These are phyloP conservation scores for Pittosporum tobira DNA, from an alignment of 129 eudicot species.

Conservation along the genomic window DNA sequence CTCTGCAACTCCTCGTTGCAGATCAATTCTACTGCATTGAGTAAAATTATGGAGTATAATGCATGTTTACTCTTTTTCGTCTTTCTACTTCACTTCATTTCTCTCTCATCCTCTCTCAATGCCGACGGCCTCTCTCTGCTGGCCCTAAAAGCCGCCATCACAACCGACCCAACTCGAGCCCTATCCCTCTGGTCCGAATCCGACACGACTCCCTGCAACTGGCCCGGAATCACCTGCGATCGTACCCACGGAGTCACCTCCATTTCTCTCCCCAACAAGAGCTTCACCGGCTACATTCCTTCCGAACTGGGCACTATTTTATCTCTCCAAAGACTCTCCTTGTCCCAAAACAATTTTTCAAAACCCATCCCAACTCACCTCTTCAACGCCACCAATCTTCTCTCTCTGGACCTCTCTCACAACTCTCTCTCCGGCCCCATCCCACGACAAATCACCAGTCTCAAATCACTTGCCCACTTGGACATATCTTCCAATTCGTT, in stretches of 20 bases:
- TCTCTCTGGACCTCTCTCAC: constrained; percentile 54
- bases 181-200: constrained; percentile 56
- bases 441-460: constrained; percentile 33
- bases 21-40: not conserved
- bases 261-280: constrained; percentile 42
- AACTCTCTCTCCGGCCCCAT: constrained; percentile 54
- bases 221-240: constrained; percentile 69
- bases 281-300: constrained; percentile 78
- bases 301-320: constrained; percentile 73
- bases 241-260: constrained; percentile 32
- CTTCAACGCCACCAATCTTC: constrained; percentile 44
- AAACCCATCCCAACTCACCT: constrained; percentile 39
- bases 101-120: constrained; percentile 32
- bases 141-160: constrained; percentile 82
- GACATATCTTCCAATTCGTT: constrained; percentile 57
- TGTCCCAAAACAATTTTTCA: constrained; percentile 46
- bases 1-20: constrained; percentile 18
- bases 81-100: not conserved
- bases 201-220: constrained; percentile 60
- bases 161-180: constrained; percentile 49
- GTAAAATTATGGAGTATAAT: not conserved
- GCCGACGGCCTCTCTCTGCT: constrained; percentile 80
- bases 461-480: constrained; percentile 29
- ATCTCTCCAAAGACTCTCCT: constrained; percentile 43
- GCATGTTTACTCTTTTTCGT: not conserved